phyloP scores from a whole-genome alignment of 2,329 filamentous ascomycete genomes.

The Parastagonospora nodorum region DNA sequence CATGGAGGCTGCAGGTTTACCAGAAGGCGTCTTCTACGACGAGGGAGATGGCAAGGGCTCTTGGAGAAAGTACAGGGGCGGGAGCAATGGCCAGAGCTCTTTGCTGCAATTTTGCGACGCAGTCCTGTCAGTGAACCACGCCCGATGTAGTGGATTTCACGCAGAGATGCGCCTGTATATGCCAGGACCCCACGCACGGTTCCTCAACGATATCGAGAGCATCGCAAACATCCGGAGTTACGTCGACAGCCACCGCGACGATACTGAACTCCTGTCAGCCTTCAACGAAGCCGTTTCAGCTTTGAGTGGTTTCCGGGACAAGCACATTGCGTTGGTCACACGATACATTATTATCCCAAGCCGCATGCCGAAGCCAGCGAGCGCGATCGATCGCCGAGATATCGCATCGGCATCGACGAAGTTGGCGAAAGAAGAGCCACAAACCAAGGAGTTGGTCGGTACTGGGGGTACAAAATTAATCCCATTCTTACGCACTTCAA shows the following conservation, averaged over 20 bases:
- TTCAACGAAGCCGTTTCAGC: conserved; percentile 55
- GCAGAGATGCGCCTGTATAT: conserved; percentile 61
- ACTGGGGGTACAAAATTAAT: conserved; percentile 61
- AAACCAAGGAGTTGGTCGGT: conserved; percentile 50
- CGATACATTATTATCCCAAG: conserved; percentile 58
- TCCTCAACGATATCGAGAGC: conserved; percentile 53
- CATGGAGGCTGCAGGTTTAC: conserved; percentile 57
- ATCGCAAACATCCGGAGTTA: conserved; percentile 55
- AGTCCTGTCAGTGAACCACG: conserved; percentile 57
- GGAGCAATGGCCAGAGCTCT: conserved; percentile 62
- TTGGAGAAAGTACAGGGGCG: conserved; percentile 59
- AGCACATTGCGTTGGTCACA: conserved; percentile 59
- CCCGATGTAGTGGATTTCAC: conserved; percentile 41
- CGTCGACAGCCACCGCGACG: conserved; percentile 41
- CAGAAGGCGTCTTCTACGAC: conserved; percentile 59
- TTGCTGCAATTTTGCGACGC: conserved; percentile 61
- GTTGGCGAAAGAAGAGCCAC: conserved; percentile 35
- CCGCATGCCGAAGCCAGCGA: conserved; percentile 29
- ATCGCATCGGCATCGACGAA: conserved; percentile 54
- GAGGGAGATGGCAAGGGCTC: conserved; percentile 53
- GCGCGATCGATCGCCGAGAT: conserved; percentile 39
- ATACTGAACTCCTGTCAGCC: conserved; percentile 46
- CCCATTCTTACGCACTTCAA: conserved; percentile 58
- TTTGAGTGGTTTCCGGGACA: conserved; percentile 55
- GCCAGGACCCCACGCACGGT: conserved; percentile 58